Base-by-base conservation (phyloP, 2,329 filamentous ascomycete genomes). In the Colletotrichum spaethianum region DNA sequence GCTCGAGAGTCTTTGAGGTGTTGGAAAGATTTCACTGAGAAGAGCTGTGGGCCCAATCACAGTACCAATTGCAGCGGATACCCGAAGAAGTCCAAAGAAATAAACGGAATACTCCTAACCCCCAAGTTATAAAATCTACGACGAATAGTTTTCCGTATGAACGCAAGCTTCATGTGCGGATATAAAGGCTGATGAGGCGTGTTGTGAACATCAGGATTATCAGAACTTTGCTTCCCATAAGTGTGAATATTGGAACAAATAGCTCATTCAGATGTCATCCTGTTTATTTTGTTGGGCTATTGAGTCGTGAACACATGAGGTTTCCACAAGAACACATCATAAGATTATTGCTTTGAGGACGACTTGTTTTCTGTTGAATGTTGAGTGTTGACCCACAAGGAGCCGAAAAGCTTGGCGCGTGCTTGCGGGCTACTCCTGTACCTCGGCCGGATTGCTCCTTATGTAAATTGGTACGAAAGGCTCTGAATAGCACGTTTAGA, bases 371-470 rank as follows among this genome's bases (percentile, higher is more conserved):
- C 28, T 62, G 59, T 62, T 62, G 59, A 62, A 48, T 36, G 11
- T 2, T 62, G 59, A 62, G 36, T 36, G 11, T 2, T 9, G 59
- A 62, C 42, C 59, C 59, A 62, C 59, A 36, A 62, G 50, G 59
- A 42, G 59, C 59, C 59, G 59, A 62, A 62, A 23, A 4, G 9
- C 28, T n/a, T 14, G 42, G 26, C 2, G 28, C 6, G 23, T 12
- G 23, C 28, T 23, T 1, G 50, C 42, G 42, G 59, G 31, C 9
- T 33, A 16, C 59, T 50, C 59, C 59, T 9, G 23, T 28, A 62
- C 59, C 59, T 62, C 59, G 28, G 42, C 59, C 33, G 59, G 42
- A 62, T 18, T 36, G 18, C 59, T 48, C 40, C 42, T 50, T 48
- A 36, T 1, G 59, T 26, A 28, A 23, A 4, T 12, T 16, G 14